Conservation (phyloP, 108 stramenopile genomes). For the Phaeodactylum tricornutum region DNA sequence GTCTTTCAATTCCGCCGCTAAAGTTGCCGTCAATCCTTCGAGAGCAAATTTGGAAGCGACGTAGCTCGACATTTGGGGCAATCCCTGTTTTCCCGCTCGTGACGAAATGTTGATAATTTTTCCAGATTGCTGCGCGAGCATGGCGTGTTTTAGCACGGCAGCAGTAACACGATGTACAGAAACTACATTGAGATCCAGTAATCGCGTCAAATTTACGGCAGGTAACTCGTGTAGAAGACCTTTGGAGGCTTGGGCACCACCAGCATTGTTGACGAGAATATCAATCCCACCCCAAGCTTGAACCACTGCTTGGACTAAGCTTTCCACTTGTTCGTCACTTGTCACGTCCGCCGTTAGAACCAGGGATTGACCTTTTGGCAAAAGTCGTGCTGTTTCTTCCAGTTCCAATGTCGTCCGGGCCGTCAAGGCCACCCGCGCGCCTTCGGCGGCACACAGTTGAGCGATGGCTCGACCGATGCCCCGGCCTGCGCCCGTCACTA, state of each 20-base stretch:
- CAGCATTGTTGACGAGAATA: constrained; percentile 57
- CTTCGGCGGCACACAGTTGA: constrained; percentile 36
- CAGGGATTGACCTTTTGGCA: neutral
- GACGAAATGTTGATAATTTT: constrained; percentile 48
- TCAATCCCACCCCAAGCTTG: constrained; percentile 44
- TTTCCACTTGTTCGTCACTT: constrained; percentile 28
- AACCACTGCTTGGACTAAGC: constrained; percentile 24
- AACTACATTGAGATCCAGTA: constrained; percentile 41
- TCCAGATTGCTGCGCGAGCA: too few relatives aligned
- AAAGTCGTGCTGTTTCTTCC: constrained; percentile 28
- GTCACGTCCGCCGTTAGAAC: constrained; percentile 34
- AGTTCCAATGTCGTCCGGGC: constrained; percentile 40
- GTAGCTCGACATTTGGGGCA: constrained; percentile 37
- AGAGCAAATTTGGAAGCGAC: constrained; percentile 51
- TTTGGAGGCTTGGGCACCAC: constrained; percentile 29
- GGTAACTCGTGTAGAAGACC: constrained; percentile 25
- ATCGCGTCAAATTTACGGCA: constrained; percentile 15
- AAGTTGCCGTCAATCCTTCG: constrained; percentile 47
- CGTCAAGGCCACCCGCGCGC: constrained; percentile 40
- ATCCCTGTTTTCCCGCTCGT: constrained; percentile 48
- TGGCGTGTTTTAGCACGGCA: constrained; percentile 26
- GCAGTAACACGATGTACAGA: constrained; percentile 41
- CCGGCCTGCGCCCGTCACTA: constrained; percentile 51
- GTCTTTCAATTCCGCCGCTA: constrained; percentile 45
- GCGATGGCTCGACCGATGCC: constrained; percentile 64